Percentiles rank a stretch among this genome's conserved stretches.
These are phyloP conservation scores for Capronia coronata DNA, from an alignment of 2,329 filamentous ascomycete genomes.

Conservation along the genomic window DNA sequence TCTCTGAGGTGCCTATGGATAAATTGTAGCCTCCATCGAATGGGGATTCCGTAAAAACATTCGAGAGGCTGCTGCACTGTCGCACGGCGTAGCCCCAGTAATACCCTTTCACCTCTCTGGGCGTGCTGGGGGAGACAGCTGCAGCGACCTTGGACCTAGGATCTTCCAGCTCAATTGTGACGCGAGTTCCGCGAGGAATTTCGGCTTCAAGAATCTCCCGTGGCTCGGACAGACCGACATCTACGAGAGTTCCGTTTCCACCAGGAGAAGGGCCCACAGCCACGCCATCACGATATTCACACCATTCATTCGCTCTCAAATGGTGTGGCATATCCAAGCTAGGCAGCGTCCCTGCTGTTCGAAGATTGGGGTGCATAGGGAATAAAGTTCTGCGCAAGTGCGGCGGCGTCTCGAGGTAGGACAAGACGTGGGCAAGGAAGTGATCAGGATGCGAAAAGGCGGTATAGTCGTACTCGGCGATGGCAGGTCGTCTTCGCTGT, in stretches of 20 bases:
- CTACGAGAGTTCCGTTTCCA: constrained; percentile 49
- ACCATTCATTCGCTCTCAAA: constrained; percentile 67
- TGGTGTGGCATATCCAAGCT: constrained; percentile 83
- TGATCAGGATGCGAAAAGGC: constrained; percentile 69
- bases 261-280: constrained; percentile 47
- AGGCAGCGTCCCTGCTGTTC: constrained; percentile 64
- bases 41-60: constrained; percentile 69
- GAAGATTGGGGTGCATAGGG: constrained; percentile 69
- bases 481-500: constrained; percentile 29
- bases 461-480: constrained; percentile 49
- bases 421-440: constrained; percentile 71
- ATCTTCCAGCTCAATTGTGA: constrained; percentile 56
- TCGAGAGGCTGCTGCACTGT: constrained; percentile 58
- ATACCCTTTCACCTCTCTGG: constrained; percentile 69
- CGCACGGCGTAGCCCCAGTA: constrained; percentile 80
- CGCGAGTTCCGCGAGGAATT: constrained; percentile 63
- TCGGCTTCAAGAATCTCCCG: constrained; percentile 49
- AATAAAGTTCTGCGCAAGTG: constrained; percentile 72
- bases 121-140: constrained; percentile 60
- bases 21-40: constrained; percentile 75
- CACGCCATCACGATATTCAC: constrained; percentile 72
- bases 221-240: constrained; percentile 45
- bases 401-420: constrained; percentile 77
- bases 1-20: constrained; percentile 76
- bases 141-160: constrained; percentile 42